Percentiles rank a stretch among this genome's conserved stretches.
phyloP scores from a whole-genome alignment of 805 yeast genomes.

The Kuraishia capsulata region DNA sequence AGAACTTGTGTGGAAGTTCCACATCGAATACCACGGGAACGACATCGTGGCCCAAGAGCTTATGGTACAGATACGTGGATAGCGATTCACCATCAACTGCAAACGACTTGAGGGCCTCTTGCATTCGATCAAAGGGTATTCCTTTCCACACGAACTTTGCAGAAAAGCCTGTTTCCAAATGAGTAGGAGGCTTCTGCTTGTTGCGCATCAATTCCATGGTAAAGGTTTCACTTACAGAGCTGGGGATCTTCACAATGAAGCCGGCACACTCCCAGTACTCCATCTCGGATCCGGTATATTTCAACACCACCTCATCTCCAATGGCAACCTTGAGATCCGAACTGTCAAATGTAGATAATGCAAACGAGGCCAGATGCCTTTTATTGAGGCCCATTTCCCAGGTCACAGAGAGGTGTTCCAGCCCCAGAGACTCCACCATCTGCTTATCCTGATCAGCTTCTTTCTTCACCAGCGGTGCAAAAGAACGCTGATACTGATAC shows the following conservation, averaged over 20 bases:
- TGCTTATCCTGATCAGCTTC: constrained; percentile 77
- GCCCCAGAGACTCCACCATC: constrained; percentile 67
- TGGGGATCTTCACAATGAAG: constrained; percentile 62
- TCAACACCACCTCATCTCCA: constrained; percentile 74
- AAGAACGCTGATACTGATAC: constrained; percentile 74
- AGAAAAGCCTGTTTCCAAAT: constrained; percentile 56
- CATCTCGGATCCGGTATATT: constrained; percentile 46
- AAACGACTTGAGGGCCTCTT: constrained; percentile 59
- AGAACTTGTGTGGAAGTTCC: constrained; percentile 49
- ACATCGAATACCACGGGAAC: constrained; percentile 53
- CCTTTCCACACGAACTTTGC: constrained; percentile 91
- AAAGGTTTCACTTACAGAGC: constrained; percentile 54
- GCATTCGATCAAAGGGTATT: constrained; percentile 76
- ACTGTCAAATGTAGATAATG: constrained; percentile 58
- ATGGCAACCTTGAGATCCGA: constrained; percentile 62
- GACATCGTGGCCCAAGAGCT: constrained; percentile 72
- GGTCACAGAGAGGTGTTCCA: constrained; percentile 59
- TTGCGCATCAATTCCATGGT: constrained; percentile 53
- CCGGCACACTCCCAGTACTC: constrained; percentile 71
- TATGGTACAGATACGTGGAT: constrained; percentile 66
- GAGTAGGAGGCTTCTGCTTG: constrained; percentile 41
- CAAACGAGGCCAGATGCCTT: constrained; percentile 42
- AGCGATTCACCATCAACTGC: constrained; percentile 65
- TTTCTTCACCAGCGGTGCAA: constrained; percentile 72
- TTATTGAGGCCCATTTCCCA: constrained; percentile 69